A percentile compares a stretch with the other conserved stretches of the same genome.
phyloP scores from a whole-genome alignment of 2,329 filamentous ascomycete species.

The Penicillium sp. region DNA sequence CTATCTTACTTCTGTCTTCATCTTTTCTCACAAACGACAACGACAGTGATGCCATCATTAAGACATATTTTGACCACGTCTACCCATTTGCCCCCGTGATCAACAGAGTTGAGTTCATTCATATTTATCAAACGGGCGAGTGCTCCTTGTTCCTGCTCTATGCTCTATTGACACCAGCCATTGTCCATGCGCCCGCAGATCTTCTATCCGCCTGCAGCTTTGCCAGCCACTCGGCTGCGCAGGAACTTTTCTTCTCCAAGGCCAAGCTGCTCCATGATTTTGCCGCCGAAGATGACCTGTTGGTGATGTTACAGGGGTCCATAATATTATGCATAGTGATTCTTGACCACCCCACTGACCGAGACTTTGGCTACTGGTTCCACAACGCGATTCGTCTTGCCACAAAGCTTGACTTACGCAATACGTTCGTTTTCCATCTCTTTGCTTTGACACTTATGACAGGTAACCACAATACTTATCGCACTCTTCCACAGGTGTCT shows the following conservation, averaged over 20 bases:
- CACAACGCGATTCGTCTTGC: slow-evolving; percentile 6
- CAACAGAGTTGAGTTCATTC: not conserved
- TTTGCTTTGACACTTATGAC: not conserved
- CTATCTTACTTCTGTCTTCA: not conserved
- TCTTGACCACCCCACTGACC: slow-evolving; percentile 3
- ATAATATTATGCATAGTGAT: slow-evolving; percentile 3
- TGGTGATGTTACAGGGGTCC: slow-evolving; percentile 1
- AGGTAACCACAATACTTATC: not conserved
- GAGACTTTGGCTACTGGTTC: slow-evolving; percentile 8
- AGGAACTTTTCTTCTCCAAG: slow-evolving; percentile 1
- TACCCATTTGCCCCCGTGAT: slow-evolving; percentile 1
- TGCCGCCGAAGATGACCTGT: not conserved
- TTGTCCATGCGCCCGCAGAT: slow-evolving; percentile 1
- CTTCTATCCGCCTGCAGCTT: slow-evolving; percentile 2
- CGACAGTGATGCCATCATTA: not conserved
- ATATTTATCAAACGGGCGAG: not conserved
- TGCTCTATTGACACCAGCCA: not conserved
- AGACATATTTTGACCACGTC: not conserved
- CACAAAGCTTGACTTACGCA: slow-evolving; percentile 4
- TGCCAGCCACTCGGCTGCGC: not conserved
- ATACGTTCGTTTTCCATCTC: not conserved
- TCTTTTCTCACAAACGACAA: not conserved
- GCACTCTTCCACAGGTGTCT: not conserved
- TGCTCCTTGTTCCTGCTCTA: not conserved
- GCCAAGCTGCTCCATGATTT: slow-evolving; percentile 5